Evolutionary conservation across 2,329 filamentous ascomycete genomes (phyloP).

Genomic region (Aureobasidium sp.): DNA sequence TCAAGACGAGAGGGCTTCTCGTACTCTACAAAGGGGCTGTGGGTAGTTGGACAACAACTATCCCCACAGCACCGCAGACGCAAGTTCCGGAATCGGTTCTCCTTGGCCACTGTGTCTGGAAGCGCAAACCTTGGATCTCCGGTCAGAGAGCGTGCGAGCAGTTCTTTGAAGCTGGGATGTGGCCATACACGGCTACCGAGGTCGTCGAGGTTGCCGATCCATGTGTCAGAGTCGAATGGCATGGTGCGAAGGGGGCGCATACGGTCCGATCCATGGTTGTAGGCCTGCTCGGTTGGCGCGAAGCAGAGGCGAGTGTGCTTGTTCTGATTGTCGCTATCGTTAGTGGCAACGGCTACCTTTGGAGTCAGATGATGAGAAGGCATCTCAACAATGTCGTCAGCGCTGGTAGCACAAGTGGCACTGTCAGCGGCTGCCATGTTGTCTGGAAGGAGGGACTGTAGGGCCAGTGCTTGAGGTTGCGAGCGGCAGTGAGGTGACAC

Average conservation of each 20-base stretch:
- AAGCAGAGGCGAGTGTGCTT: neutral
- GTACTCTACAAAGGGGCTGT: conserved; percentile 1
- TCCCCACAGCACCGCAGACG: neutral
- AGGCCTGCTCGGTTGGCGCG: neutral
- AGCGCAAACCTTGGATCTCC: neutral
- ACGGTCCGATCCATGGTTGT: conserved; percentile 2
- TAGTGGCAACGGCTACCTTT: too few species aligned
- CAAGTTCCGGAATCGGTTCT: neutral
- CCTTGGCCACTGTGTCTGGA: neutral
- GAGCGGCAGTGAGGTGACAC: neutral
- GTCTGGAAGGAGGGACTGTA: neutral
- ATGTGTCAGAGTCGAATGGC: neutral
- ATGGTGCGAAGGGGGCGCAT: neutral
- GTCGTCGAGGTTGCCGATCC: neutral
- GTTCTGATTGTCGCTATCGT: neutral
- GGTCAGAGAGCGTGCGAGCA: neutral
- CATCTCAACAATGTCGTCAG: neutral
- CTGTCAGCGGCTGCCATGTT: neutral
- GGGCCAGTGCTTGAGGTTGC: neutral
- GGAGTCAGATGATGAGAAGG: too few species aligned
- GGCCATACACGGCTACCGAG: conserved; percentile 1
- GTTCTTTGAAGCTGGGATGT: neutral
- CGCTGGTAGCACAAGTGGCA: neutral
- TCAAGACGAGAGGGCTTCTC: neutral
- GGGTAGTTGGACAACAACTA: neutral